Evolutionary conservation across 1,139 yeast genomes (phyloP).

Genomic region (Debaryomyces sp.): DNA sequence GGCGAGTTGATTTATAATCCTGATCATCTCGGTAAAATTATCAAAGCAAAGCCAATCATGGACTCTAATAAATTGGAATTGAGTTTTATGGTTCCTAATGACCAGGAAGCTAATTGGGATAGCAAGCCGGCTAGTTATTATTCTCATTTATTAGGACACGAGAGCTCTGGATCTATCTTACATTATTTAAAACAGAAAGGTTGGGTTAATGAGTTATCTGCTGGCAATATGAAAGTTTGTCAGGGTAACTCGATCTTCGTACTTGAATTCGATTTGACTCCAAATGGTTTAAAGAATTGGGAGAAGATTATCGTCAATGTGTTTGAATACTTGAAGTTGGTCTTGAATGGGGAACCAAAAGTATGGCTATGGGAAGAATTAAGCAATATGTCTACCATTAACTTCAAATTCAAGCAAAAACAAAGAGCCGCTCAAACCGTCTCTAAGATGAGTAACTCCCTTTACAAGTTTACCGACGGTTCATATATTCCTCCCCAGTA

Average conservation of each 20-base stretch:
- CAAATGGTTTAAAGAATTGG: constrained; percentile 67
- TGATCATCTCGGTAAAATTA: constrained; percentile 54
- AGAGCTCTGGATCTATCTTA: constrained; percentile 79
- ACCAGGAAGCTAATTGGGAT: constrained; percentile 61
- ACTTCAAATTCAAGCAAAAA: constrained; percentile 72
- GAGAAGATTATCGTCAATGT: constrained; percentile 56
- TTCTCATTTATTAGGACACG: constrained; percentile 89
- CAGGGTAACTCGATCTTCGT: constrained; percentile 69
- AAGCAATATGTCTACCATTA: constrained; percentile 45
- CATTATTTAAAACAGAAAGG: constrained; percentile 66
- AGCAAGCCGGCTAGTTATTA: constrained; percentile 69
- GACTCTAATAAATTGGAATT: constrained; percentile 70
- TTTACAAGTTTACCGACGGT: constrained; percentile 43
- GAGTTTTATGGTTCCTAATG: constrained; percentile 76
- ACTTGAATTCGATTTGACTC: constrained; percentile 74
- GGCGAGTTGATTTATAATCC: constrained; percentile 36
- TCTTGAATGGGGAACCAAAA: constrained; percentile 56
- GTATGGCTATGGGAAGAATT: constrained; percentile 56
- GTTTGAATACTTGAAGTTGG: constrained; percentile 73
- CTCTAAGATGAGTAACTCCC: constrained; percentile 47
- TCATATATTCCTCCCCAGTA: constrained; percentile 61
- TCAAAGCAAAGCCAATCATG: constrained; percentile 81
- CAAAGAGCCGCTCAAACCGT: constrained; percentile 62
- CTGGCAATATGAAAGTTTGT: constrained; percentile 73
- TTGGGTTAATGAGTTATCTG: constrained; percentile 79